phyloP scores from a whole-genome alignment of 176 grass and related monocot species.

The Oryza glumipatula region DNA sequence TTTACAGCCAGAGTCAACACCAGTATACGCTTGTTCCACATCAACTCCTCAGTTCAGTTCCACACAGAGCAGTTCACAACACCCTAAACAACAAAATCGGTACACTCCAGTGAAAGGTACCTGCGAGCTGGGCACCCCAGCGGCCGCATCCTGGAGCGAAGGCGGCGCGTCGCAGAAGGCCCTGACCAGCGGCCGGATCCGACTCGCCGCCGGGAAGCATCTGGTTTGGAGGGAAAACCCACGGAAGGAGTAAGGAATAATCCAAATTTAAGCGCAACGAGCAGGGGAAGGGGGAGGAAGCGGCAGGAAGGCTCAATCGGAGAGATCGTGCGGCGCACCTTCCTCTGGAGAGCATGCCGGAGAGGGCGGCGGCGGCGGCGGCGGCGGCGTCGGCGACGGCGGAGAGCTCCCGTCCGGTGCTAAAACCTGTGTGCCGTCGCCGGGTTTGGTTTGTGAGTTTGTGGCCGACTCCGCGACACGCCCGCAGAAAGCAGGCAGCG shows the following conservation, averaged over 20 bases:
- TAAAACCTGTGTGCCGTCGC: background rate
- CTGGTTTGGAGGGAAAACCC: slow-evolving; percentile 1
- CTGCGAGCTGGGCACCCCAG: background rate
- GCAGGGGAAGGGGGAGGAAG: background rate
- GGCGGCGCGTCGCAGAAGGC: slow-evolving; percentile 18
- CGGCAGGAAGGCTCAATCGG: no score
- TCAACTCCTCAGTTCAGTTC: background rate
- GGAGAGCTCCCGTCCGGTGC: background rate
- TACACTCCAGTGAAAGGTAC: background rate
- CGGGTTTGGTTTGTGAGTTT: background rate
- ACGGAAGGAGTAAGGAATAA: background rate
- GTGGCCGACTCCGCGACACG: background rate
- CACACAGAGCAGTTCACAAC: background rate
- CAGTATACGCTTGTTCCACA: background rate
- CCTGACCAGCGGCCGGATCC: slow-evolving; percentile 32
- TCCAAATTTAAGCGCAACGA: background rate
- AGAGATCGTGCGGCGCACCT: slow-evolving; percentile 16
- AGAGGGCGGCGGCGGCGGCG: slow-evolving; percentile 30
- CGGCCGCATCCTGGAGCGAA: background rate
- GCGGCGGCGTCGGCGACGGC: slow-evolving; percentile 21
- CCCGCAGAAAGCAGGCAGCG: background rate
- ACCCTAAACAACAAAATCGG: background rate
- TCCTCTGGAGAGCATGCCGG: slow-evolving; percentile 35
- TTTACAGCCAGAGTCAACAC: background rate
- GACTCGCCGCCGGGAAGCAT: slow-evolving; percentile 34